Evolutionary conservation across 2,329 filamentous ascomycete genomes (phyloP), one percentile per base, ranked within the genome.

Genomic region (Venturia aucupariae): DNA sequence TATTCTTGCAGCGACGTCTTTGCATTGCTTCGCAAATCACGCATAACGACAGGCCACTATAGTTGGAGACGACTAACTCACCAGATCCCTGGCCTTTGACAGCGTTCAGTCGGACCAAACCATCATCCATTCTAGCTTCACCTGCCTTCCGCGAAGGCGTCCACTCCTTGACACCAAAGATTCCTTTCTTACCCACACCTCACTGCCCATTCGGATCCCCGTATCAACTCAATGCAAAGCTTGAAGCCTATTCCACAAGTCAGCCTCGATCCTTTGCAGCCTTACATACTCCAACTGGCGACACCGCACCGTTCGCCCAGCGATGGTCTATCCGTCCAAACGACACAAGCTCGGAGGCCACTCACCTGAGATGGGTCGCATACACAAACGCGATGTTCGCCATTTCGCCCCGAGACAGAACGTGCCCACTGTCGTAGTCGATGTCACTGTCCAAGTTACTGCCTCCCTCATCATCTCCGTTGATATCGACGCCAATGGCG

Each of bases 301-400:
- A 60, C 59, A 41, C 24, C 59, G 19, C 13, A 24, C n/a, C 17
- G 27, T 17, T 15, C 59, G n/a, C 35, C 41, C 15, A 44, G 59
- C 38, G 41, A 60, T 60, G 59, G 59, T 41, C 41, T 19, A 44
- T 27, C 59, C 59, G 10, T 42, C n/a, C 59, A 60, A 60, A 60
- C 59, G 59, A 60, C 38, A 60, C 30, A 42, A 60, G 41, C 59
- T 60, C 35, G 35, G 38, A 42, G 41, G 35, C 35, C 35, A 60
- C 19, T 38, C 59, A 2, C 38, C 15, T 19, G 17, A 60, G 38
- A 60, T 60, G 59, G 59, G 38, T 27, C 59, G 59, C 59, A 15
- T 60, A 24, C 59, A 60, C 35, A 41, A 44, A 27, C 59, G 59
- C 15, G 38, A 42, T 24, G 51, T 57, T 19, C 51, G 51, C 30